Percentiles rank a stretch among this genome's conserved stretches.
Conservation (phyloP, 495 filamentous ascomycete genomes). For the Daldinia concentrica region DNA sequence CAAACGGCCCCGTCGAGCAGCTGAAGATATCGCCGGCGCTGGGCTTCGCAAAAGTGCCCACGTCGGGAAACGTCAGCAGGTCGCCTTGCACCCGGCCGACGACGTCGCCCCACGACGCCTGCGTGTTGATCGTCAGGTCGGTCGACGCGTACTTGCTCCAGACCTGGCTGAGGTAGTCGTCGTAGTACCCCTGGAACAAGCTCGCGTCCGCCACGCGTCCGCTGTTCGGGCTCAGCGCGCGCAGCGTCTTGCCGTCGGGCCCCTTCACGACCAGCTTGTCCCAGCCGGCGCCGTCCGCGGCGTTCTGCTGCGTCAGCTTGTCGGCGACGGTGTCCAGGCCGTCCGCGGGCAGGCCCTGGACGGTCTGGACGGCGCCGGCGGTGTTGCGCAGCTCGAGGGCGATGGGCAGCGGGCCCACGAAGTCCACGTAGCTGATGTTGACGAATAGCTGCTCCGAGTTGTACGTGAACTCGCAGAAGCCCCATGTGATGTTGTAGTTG, state of each 20-base stretch:
- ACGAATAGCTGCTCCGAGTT: conserved; percentile 73
- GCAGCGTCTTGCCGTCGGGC: conserved; percentile 61
- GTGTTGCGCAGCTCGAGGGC: conserved; percentile 67
- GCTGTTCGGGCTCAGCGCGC: conserved; percentile 73
- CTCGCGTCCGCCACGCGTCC: conserved; percentile 61
- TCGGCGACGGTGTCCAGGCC: conserved; percentile 67
- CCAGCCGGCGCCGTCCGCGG: conserved; percentile 69
- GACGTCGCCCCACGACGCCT: conserved; percentile 59
- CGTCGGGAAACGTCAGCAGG: conserved; percentile 60
- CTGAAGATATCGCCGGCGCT: conserved; percentile 72
- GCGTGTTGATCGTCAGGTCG: conserved; percentile 70
- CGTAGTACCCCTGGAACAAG: conserved; percentile 70
- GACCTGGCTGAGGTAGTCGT: conserved; percentile 69
- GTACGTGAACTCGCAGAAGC: conserved; percentile 79
- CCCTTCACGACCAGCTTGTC: conserved; percentile 65
- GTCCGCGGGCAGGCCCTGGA: conserved; percentile 65
- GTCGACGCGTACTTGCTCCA: conserved; percentile 66
- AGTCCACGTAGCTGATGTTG: conserved; percentile 81
- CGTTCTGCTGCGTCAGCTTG: conserved; percentile 62
- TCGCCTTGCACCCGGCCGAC: conserved; percentile 59
- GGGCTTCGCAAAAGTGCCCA: conserved; percentile 65
- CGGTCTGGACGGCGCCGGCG: conserved; percentile 60
- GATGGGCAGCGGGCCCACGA: conserved; percentile 69
- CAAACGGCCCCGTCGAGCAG: conserved; percentile 76
- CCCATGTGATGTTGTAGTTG: conserved; percentile 71